Base-by-base conservation (phyloP, 1,284 basidiomycete genomes). In the Moesziomyces sp. region DNA sequence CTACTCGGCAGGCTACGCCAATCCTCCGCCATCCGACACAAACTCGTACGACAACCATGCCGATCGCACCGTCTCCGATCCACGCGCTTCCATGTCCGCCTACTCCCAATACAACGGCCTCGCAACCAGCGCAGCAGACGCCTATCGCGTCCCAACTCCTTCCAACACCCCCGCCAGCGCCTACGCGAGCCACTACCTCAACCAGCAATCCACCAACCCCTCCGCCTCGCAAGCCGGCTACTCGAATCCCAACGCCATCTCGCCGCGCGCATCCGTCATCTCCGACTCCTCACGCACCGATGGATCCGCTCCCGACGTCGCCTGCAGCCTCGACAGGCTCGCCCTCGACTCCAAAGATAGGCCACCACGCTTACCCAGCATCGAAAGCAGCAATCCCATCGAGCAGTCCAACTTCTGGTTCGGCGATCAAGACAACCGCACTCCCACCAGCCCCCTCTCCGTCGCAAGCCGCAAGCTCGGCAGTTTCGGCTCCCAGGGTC, bases 291-390 rank as follows among this genome's bases (percentile, higher is more conserved):
- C 55, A 18, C 50, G 50, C 8, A 30, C 26, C 34, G 54, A 60
- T 24, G 52, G 28, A n/a, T 10, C 45, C 2, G 57, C 50, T 13
- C 58, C 61, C 19, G 58, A 64, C 16, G 58, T 54, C 10, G 14
- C 55, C 10, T 43, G 56, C 18, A 50, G 45, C 35, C 52, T 66
- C 26, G 56, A 66, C 48, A 52, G 45, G 14, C 48, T 65, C 5
- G 52, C 55, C 6, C 38, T 72, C 26, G 56, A 63, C 46, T 38
- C 55, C 19, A 53, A 14, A 26, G 69, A 72, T 21, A 42, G 44
- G 21, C 71, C 74, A 14, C 71, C 77, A 10, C 51, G 59, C 13
- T 35, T 80, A 7, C 78, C 78, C 1, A 79, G 68, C 53, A 56
- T 78, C 57, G 76, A 79, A 16, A 52, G 75, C 56, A 49, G 64